Evolutionary conservation across 1,139 yeast species (phyloP).

Genomic region (Williopsis jadinii): DNA sequence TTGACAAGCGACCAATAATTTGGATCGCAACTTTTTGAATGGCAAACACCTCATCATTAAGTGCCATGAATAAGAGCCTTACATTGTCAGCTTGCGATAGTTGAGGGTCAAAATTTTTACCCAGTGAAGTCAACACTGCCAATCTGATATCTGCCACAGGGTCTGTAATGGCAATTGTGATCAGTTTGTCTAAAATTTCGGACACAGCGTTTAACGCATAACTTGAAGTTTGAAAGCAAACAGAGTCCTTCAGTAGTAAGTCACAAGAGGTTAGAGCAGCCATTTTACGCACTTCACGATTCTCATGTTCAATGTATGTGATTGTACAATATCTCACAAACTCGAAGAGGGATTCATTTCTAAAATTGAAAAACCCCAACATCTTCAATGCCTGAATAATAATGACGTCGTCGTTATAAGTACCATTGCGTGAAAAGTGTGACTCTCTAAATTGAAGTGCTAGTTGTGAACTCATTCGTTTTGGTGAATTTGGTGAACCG

Average conservation of each 20-base stretch:
- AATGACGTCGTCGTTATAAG: conserved; percentile 25
- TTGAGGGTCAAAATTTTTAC: conserved; percentile 80
- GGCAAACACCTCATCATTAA: conserved; percentile 84
- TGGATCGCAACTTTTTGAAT: conserved; percentile 76
- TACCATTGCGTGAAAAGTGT: conserved; percentile 63
- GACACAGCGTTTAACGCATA: conserved; percentile 80
- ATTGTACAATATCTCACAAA: conserved; percentile 81
- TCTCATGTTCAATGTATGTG: conserved; percentile 72
- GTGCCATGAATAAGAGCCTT: conserved; percentile 73
- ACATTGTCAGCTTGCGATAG: conserved; percentile 91
- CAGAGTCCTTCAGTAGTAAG: conserved; percentile 74
- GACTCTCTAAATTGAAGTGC: conserved; percentile 76
- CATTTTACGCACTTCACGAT: conserved; percentile 70
- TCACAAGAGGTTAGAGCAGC: conserved; percentile 83
- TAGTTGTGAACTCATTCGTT: conserved; percentile 51
- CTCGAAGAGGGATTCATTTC: conserved; percentile 71
- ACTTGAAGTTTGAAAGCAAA: conserved; percentile 78
- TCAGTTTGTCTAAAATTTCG: conserved; percentile 72
- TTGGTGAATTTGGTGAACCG: conserved; percentile 67
- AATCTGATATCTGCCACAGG: conserved; percentile 77
- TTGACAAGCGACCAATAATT: conserved; percentile 76
- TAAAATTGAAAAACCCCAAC: conserved; percentile 69
- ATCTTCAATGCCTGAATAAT: conserved; percentile 40
- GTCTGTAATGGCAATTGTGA: conserved; percentile 87
- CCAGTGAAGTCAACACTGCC: conserved; percentile 69